phyloP scores from a whole-genome alignment of 73 alveolate species.

The Uronychia binucleata region DNA sequence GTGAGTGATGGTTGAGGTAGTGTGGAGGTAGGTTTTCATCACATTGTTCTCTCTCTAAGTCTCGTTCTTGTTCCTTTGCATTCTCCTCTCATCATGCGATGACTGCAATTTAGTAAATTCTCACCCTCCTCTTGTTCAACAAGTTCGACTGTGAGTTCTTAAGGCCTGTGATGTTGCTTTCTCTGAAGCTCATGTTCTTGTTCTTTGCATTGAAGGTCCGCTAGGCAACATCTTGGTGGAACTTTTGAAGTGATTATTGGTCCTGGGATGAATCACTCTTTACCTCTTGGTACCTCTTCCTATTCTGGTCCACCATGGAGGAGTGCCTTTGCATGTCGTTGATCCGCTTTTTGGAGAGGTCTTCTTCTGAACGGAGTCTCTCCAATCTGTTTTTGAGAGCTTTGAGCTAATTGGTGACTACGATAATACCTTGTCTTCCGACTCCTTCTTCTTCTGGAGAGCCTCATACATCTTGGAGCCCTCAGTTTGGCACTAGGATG shows the following conservation, averaged over 20 bases:
- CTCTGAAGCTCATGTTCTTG: background rate
- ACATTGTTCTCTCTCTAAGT: background rate
- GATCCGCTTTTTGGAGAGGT: background rate
- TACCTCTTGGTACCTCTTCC: background rate
- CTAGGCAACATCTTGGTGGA: background rate
- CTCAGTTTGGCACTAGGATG: background rate
- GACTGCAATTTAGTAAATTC: background rate
- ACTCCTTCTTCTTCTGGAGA: background rate
- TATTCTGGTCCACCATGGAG: background rate
- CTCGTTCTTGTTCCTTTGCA: background rate
- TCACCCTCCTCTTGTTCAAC: background rate
- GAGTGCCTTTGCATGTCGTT: background rate
- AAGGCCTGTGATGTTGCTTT: background rate
- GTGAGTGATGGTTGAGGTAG: no score
- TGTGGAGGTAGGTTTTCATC: no score
- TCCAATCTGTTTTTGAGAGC: background rate
- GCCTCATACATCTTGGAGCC: background rate
- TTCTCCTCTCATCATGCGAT: background rate
- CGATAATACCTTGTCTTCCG: background rate
- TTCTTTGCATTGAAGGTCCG: background rate
- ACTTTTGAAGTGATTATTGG: background rate
- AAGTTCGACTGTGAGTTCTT: background rate
- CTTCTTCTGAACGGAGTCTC: background rate
- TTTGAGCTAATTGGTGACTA: background rate
- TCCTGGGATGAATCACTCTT: no score